Evolutionary conservation across 805 yeast species (phyloP), one percentile per base, ranked within the genome.

Genomic region (Lipomyces yamadae): DNA sequence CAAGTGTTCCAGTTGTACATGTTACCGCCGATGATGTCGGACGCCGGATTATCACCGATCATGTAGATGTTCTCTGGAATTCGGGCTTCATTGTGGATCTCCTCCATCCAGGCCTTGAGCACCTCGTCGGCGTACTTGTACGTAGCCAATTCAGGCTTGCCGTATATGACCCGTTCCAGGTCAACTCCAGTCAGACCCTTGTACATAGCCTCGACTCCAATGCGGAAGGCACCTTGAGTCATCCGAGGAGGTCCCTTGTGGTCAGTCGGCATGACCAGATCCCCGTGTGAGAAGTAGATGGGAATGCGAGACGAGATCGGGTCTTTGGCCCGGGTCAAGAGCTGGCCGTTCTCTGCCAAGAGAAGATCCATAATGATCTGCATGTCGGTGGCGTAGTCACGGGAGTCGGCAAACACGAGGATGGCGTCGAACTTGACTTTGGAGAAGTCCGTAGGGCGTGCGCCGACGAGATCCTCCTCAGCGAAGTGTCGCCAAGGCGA

Each of bases 171-270:
- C 57, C 90, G 93, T 74, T 87, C 86, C 72, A 92, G 82, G 72
- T 90, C 93, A 70, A 83, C 84, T 66, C 96, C 96, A 1, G 97
- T 91, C 74, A 89, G 92, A 74, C 91, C 96, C 76, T 88, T 85
- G 79, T 87, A 92, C 66, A 92, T 81, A 0, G 96, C 95, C 64
- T 93, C 92, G 74, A 91, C 87, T 29, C 96, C 89, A 52, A 90
- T 92, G 77, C 91, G 97, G 70, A 92, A 82, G 2, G 97, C 97
- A 67, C 97, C 97, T 96, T 92, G 92, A 68, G 97, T 97, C 76
- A 92, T 91, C 76, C 97, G 83, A 50, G 55, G 55, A 18, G 92
- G 86, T 69, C 90, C 81, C 72, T 85, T 86, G 76, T 90, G 91
- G 78, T 91, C 90, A 2, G 97, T 90, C 11, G 97, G 94, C 97